Evolutionary conservation across 2,329 filamentous ascomycete genomes (phyloP).

Genomic region (Aspergillus sp.): DNA sequence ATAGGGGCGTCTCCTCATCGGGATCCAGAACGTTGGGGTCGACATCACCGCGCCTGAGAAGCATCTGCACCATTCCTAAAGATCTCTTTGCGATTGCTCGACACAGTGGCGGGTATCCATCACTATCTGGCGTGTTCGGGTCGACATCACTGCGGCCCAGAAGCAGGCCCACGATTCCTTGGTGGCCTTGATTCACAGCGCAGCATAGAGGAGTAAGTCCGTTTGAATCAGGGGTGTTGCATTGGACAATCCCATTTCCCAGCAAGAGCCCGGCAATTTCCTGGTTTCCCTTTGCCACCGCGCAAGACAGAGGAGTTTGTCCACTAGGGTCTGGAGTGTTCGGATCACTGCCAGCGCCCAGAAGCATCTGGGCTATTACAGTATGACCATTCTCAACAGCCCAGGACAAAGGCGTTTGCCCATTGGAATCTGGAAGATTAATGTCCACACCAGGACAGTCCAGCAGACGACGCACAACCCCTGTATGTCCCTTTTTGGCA

Average conservation of each 20-base stretch:
- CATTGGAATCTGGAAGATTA: slow-evolving; percentile 15
- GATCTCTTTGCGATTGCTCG: slow-evolving; percentile 13
- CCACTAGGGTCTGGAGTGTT: slow-evolving; percentile 17
- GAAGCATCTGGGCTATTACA: slow-evolving; percentile 16
- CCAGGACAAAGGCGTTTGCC: slow-evolving; percentile 18
- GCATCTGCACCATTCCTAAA: slow-evolving; percentile 7
- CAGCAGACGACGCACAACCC: slow-evolving; percentile 14
- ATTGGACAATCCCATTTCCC: slow-evolving; percentile 12
- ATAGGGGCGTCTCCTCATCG: slow-evolving; percentile 17
- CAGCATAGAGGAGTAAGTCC: slow-evolving; percentile 21
- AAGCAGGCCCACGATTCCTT: slow-evolving; percentile 15
- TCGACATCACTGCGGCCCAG: slow-evolving; percentile 16
- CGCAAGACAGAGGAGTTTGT: slow-evolving; percentile 21
- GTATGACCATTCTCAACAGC: slow-evolving; percentile 19
- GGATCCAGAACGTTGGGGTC: slow-evolving; percentile 15
- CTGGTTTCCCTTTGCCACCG: slow-evolving; percentile 18
- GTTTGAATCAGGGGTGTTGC: slow-evolving; percentile 14
- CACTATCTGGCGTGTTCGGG: slow-evolving; percentile 14
- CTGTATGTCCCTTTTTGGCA: slow-evolving; percentile 17
- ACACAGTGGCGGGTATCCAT: slow-evolving; percentile 18
- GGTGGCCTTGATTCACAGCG: slow-evolving; percentile 20
- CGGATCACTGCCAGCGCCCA: slow-evolving; percentile 16
- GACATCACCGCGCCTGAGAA: slow-evolving; percentile 14
- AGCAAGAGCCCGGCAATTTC: slow-evolving; percentile 18
- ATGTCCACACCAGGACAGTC: slow-evolving; percentile 12